Percentiles rank a stretch among this genome's conserved stretches.
These are phyloP conservation scores for Hura crepitans DNA, from an alignment of 441 rosid species.

Conservation along the genomic window DNA sequence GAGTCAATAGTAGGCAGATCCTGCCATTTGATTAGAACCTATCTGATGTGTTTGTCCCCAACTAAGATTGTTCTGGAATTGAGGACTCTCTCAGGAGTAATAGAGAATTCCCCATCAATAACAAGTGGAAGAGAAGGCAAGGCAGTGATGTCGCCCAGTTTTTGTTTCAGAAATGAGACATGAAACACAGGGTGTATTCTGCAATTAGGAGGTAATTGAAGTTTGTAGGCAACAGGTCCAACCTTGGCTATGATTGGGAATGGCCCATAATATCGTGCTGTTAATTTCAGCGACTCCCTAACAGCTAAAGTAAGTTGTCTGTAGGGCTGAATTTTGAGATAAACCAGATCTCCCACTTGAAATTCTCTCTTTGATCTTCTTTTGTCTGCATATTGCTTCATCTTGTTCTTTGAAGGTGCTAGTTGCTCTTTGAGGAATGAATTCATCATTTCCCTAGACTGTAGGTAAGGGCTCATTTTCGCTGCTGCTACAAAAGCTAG, in stretches of 20 bases:
- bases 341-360: not conserved
- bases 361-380: not conserved
- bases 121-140: too few relatives aligned
- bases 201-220: not conserved
- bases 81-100: too few relatives aligned
- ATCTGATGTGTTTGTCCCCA: too few relatives aligned
- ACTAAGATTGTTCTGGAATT: too few relatives aligned
- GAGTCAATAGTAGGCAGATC: too few relatives aligned
- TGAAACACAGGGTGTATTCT: not conserved
- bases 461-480: not conserved
- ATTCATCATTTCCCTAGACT: too few relatives aligned
- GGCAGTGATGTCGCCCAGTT: not conserved
- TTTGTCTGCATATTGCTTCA: not conserved
- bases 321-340: not conserved
- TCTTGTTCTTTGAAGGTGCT: not conserved
- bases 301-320: not conserved
- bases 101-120: too few relatives aligned
- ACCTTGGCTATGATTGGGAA: not conserved
- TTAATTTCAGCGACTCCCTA: not conserved
- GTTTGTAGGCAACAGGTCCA: not conserved
- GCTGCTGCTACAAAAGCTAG: not conserved
- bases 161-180: not conserved
- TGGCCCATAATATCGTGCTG: not conserved
- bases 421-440: not conserved
- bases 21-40: too few relatives aligned